Percentiles rank a stretch among this genome's conserved stretches.
phyloP scores from a whole-genome alignment of 2,329 filamentous ascomycete species.

The Aspergillus brunneoviolaceus region DNA sequence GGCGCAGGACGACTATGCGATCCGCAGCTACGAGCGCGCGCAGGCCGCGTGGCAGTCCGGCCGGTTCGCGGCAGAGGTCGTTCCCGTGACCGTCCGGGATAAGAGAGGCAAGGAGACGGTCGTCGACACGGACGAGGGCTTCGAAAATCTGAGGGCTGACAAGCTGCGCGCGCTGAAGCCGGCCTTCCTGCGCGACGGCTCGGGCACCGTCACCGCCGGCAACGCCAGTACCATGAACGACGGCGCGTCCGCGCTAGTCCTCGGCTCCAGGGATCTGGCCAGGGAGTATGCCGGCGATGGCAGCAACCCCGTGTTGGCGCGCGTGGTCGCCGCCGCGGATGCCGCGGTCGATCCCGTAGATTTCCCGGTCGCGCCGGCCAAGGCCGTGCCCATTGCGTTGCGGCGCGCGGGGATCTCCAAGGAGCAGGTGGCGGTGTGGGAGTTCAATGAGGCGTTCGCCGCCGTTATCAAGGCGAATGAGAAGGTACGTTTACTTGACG shows the following conservation, averaged over 20 bases:
- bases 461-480: constrained; percentile 93
- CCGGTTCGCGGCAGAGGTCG: constrained; percentile 86
- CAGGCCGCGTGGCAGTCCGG: constrained; percentile 84
- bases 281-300: constrained; percentile 67
- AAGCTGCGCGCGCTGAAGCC: constrained; percentile 86
- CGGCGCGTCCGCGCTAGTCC: constrained; percentile 83
- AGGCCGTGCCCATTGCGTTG: constrained; percentile 87
- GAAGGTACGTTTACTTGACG: constrained; percentile 63
- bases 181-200: constrained; percentile 82
- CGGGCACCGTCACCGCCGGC: constrained; percentile 87
- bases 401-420: constrained; percentile 86
- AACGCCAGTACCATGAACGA: constrained; percentile 95
- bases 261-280: constrained; percentile 78
- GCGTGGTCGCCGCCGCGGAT: constrained; percentile 82
- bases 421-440: constrained; percentile 91
- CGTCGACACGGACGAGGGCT: constrained; percentile 83
- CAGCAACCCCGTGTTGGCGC: constrained; percentile 76
- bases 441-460: constrained; percentile 98
- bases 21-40: constrained; percentile 82
- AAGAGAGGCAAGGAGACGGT: constrained; percentile 75
- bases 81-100: constrained; percentile 77
- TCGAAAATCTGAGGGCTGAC: constrained; percentile 79
- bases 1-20: constrained; percentile 87
- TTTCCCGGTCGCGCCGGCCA: constrained; percentile 88
- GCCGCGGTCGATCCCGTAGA: constrained; percentile 88